A percentile compares a stretch with the other conserved stretches of the same genome.
These are phyloP conservation scores for Coniochaeta ligniaria DNA, from an alignment of 2,329 filamentous ascomycete species.

Conservation along the genomic window DNA sequence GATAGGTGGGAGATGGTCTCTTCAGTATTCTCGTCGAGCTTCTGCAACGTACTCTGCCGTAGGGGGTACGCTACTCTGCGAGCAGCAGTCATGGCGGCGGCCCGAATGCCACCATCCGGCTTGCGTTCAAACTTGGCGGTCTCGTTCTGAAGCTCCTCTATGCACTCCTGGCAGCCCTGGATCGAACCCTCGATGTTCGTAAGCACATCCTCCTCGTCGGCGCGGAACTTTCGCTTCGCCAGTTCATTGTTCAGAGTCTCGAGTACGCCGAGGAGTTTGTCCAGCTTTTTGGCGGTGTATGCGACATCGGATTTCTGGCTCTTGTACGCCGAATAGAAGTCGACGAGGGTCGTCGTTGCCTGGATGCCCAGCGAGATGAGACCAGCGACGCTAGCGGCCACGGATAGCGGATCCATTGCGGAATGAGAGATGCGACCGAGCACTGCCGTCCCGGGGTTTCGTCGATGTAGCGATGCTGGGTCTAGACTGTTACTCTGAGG, in stretches of 20 bases:
- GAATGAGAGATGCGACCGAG: neutral
- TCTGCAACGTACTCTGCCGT: constrained; percentile 26
- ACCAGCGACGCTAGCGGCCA: neutral
- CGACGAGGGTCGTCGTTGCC: constrained; percentile 21
- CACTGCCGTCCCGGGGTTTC: too few relatives aligned
- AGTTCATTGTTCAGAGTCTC: constrained; percentile 11
- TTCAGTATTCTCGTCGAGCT: constrained; percentile 27
- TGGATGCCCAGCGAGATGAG: constrained; percentile 29
- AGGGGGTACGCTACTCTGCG: constrained; percentile 22
- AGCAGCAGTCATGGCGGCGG: constrained; percentile 8
- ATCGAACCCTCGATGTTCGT: constrained; percentile 16
- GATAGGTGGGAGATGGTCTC: constrained; percentile 22
- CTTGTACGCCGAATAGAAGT: constrained; percentile 24
- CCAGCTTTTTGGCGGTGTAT: constrained; percentile 17
- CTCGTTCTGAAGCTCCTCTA: constrained; percentile 20
- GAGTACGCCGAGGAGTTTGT: constrained; percentile 16
- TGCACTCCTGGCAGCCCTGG: constrained; percentile 17
- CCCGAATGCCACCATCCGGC: constrained; percentile 4
- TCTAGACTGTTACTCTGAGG: too few relatives aligned
- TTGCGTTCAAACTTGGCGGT: constrained; percentile 16
- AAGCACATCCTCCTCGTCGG: constrained; percentile 14
- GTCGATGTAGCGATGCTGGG: too few relatives aligned
- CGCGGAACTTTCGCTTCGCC: constrained; percentile 13
- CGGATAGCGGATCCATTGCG: neutral
- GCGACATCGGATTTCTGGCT: constrained; percentile 17